phyloP scores from a whole-genome alignment of 805 yeast species.

The Kluyveromyces nonfermentans region DNA sequence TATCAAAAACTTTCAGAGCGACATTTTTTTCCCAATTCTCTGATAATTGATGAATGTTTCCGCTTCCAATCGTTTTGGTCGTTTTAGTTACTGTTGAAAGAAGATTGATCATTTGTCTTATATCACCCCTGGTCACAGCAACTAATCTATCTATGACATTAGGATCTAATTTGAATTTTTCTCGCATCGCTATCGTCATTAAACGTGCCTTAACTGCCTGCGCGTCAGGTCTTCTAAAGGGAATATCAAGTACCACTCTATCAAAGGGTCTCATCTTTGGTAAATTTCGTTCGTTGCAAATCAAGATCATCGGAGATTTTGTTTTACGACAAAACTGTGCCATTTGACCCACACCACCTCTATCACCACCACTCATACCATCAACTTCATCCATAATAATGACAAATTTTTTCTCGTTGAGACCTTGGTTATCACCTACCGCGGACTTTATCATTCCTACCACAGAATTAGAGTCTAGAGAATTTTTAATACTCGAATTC shows the following conservation, averaged over 20 bases:
- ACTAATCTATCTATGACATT: slow-evolving; percentile 75
- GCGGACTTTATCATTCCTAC: slow-evolving; percentile 55
- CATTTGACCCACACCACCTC: slow-evolving; percentile 95
- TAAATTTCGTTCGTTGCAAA: slow-evolving; percentile 84
- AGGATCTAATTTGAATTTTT: slow-evolving; percentile 71
- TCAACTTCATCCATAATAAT: slow-evolving; percentile 98
- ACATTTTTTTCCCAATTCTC: slow-evolving; percentile 81
- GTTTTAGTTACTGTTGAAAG: slow-evolving; percentile 78
- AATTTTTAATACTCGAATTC: slow-evolving; percentile 56
- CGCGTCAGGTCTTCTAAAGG: slow-evolving; percentile 84
- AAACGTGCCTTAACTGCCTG: slow-evolving; percentile 71
- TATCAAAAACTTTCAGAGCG: slow-evolving; percentile 88
- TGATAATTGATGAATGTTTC: slow-evolving; percentile 53
- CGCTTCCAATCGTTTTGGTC: slow-evolving; percentile 45
- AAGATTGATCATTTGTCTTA: slow-evolving; percentile 86
- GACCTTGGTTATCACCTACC: slow-evolving; percentile 15
- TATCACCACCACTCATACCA: slow-evolving; percentile 98
- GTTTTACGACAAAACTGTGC: slow-evolving; percentile 81
- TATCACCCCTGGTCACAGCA: slow-evolving; percentile 79
- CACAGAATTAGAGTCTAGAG: slow-evolving; percentile 74
- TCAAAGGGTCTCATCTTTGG: slow-evolving; percentile 98
- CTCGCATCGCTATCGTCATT: slow-evolving; percentile 84
- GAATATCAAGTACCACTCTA: slow-evolving; percentile 64
- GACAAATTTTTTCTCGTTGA: slow-evolving; percentile 53
- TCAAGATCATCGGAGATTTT: slow-evolving; percentile 79